phyloP scores from a whole-genome alignment of 2,329 filamentous ascomycete species.

The Fusarium metavorans region DNA sequence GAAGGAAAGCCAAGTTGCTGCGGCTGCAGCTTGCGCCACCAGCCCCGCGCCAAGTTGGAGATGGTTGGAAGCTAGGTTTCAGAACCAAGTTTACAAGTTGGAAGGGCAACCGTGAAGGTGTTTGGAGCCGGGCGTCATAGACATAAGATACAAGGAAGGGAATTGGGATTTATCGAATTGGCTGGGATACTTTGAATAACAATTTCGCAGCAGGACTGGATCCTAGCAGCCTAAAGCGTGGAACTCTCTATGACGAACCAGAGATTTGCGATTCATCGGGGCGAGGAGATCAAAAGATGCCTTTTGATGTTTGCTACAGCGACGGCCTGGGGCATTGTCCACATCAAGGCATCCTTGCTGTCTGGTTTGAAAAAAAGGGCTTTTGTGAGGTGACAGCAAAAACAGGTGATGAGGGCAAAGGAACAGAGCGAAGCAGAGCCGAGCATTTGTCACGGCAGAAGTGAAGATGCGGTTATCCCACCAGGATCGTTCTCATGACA shows the following conservation, averaged over 20 bases:
- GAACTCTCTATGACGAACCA: slow-evolving; percentile 10
- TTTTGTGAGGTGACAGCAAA: slow-evolving; percentile 1
- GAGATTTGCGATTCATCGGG: slow-evolving; percentile 20
- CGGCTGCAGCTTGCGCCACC: slow-evolving; percentile 22
- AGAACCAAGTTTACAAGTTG: slow-evolving; percentile 38
- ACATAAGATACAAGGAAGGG: slow-evolving; percentile 2
- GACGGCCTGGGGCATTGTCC: neutral
- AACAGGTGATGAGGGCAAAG: neutral
- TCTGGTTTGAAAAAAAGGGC: neutral
- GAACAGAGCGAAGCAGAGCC: neutral
- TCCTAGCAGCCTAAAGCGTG: neutral
- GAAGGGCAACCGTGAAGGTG: slow-evolving; percentile 14
- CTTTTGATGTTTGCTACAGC: slow-evolving; percentile 7
- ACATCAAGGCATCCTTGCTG: slow-evolving; percentile 24
- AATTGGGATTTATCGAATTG: neutral
- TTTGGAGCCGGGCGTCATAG: slow-evolving; percentile 30
- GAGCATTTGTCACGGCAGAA: neutral
- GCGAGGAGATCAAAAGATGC: slow-evolving; percentile 24
- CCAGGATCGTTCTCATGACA: slow-evolving; percentile 16
- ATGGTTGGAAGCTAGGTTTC: slow-evolving; percentile 30
- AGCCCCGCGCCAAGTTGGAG: slow-evolving; percentile 20
- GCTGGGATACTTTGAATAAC: neutral
- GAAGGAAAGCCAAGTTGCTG: slow-evolving; percentile 3
- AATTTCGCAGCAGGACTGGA: neutral
- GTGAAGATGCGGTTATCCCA: neutral